phyloP scores from a whole-genome alignment of 176 grass and related monocot genomes.

The Hsuehochloa calcarea region DNA sequence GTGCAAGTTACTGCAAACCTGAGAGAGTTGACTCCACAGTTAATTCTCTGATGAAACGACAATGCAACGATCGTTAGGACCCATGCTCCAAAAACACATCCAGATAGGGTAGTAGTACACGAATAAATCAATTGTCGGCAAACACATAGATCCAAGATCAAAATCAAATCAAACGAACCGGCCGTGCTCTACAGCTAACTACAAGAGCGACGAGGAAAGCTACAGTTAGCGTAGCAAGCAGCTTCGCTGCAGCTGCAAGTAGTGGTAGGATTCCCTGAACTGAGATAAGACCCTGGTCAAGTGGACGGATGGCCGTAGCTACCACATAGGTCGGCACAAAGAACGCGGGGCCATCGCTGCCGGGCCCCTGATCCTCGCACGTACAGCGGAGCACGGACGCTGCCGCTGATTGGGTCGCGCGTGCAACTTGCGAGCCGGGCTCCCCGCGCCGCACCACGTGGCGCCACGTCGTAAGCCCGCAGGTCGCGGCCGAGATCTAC shows the following conservation, averaged over 20 bases:
- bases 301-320: not conserved
- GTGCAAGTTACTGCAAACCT: not conserved
- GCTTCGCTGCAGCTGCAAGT: not conserved
- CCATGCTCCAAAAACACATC: not conserved
- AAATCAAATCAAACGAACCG: not conserved
- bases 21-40: not conserved
- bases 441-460: not conserved
- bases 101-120: too few species aligned
- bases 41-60: not conserved
- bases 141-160: not conserved
- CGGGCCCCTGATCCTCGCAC: not conserved
- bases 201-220: not conserved
- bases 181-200: not conserved
- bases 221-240: not conserved
- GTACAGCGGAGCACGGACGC: not conserved
- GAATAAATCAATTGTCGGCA: not conserved
- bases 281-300: not conserved
- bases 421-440: not conserved
- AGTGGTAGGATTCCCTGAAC: not conserved
- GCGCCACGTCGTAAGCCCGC: not conserved
- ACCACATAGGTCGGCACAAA: not conserved
- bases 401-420: not conserved
- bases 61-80: not conserved
- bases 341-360: not conserved
- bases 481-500: not conserved